A percentile compares a stretch with the other conserved stretches of the same genome.
Conservation (phyloP, 768 basidiomycete species). For the Leucocoprinus leucothites region DNA sequence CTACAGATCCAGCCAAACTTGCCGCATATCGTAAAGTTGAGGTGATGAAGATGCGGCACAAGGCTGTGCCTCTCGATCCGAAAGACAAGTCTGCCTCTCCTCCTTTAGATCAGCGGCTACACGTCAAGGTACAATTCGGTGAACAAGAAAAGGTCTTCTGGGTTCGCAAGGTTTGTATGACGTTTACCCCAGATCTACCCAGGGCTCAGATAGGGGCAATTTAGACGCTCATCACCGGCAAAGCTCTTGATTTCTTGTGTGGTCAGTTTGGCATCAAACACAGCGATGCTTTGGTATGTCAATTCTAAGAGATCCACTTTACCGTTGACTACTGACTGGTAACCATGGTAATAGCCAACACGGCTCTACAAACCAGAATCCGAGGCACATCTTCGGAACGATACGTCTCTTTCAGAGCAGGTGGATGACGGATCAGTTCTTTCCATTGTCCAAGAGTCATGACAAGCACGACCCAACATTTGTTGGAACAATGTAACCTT, state of each 20-base stretch:
- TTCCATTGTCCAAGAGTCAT: conserved; percentile 14
- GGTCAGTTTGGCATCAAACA: conserved; percentile 27
- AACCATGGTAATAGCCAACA: conserved; percentile 36
- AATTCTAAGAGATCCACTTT: not conserved
- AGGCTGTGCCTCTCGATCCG: conserved; percentile 59
- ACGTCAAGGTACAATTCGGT: conserved; percentile 43
- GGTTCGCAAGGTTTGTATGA: conserved; percentile 61
- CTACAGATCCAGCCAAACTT: conserved; percentile 50
- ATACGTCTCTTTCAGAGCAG: conserved; percentile 44
- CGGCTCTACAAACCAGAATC: conserved; percentile 30
- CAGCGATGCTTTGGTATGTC: conserved; percentile 16
- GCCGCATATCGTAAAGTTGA: conserved; percentile 56
- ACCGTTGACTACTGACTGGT: not conserved
- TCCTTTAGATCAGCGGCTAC: conserved; percentile 54
- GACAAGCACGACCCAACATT: not conserved
- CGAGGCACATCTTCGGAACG: conserved; percentile 40
- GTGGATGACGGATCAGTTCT: conserved; percentile 50
- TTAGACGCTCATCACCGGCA: conserved; percentile 58
- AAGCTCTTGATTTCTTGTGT: conserved; percentile 55
- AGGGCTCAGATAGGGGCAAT: conserved; percentile 1
- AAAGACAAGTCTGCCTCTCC: conserved; percentile 47
- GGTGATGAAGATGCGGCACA: conserved; percentile 74
- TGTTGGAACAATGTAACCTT: not conserved
- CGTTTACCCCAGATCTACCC: not conserved
- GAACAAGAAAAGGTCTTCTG: conserved; percentile 52